A percentile compares a stretch with the other conserved stretches of the same genome.
These are phyloP conservation scores for Salix koriyanagi DNA, from an alignment of 345 rosid species.

Conservation along the genomic window DNA sequence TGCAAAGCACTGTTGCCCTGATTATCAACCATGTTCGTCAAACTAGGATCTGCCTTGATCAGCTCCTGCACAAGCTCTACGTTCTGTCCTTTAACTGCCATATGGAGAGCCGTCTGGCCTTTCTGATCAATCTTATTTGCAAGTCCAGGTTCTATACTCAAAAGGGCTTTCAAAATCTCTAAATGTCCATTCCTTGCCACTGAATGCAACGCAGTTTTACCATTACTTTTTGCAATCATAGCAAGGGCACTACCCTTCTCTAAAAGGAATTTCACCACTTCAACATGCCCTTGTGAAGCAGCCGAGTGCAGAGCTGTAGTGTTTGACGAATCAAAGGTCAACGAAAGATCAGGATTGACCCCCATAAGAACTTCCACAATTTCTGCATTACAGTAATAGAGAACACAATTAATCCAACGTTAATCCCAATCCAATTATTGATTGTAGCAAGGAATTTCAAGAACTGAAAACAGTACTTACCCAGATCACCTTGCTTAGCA, in stretches of 20 bases:
- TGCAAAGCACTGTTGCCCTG: conserved; percentile 86
- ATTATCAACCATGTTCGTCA: conserved; percentile 61
- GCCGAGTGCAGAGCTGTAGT: conserved; percentile 80
- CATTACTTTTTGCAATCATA: conserved; percentile 61
- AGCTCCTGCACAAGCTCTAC: conserved; percentile 55
- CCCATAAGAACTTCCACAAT: conserved; percentile 60
- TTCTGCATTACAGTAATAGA: conserved; percentile 35
- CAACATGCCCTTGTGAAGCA: conserved; percentile 72
- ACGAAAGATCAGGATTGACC: conserved; percentile 55
- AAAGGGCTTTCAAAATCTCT: conserved; percentile 61
- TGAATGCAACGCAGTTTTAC: conserved; percentile 78
- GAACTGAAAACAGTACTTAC: conserved; percentile 33
- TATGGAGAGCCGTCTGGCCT: conserved; percentile 84
- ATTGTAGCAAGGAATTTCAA: neutral
- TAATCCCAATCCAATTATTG: neutral
- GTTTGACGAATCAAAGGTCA: conserved; percentile 72
- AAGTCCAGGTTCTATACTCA: conserved; percentile 51
- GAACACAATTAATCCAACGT: neutral
- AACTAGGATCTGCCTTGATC: conserved; percentile 37
- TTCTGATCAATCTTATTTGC: conserved; percentile 61
- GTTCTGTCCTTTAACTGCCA: conserved; percentile 88
- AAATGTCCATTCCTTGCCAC: conserved; percentile 85
- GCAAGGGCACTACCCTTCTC: conserved; percentile 55
- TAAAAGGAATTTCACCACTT: conserved; percentile 59
- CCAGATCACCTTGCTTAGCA: conserved; percentile 74